Evolutionary conservation across 805 yeast species (phyloP).

Genomic region (Blastobotrys peoriensis): DNA sequence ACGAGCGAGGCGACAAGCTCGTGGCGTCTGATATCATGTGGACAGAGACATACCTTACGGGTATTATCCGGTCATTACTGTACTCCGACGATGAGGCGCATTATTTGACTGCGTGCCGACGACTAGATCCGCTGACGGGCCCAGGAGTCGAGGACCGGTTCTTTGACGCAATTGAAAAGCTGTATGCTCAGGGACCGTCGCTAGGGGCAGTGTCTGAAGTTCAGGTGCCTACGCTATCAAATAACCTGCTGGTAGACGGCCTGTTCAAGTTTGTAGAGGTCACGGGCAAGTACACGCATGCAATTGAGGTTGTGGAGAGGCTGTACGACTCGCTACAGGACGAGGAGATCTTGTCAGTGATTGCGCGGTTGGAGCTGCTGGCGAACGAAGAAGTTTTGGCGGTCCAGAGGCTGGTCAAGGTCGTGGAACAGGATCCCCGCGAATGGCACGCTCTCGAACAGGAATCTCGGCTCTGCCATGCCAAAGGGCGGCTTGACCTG

Average conservation of each 20-base stretch:
- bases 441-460: conserved; percentile 52
- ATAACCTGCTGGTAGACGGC: conserved; percentile 71
- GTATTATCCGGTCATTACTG: conserved; percentile 68
- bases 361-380: conserved; percentile 36
- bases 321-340: conserved; percentile 47
- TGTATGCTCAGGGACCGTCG: conserved; percentile 60
- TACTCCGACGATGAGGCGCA: conserved; percentile 75
- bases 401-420: conserved; percentile 37
- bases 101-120: conserved; percentile 77
- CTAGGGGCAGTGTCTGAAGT: conserved; percentile 63
- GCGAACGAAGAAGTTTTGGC: conserved; percentile 45
- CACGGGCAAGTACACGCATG: conserved; percentile 60
- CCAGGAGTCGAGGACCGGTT: conserved; percentile 47
- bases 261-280: conserved; percentile 57
- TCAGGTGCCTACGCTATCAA: conserved; percentile 57
- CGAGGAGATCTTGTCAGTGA: conserved; percentile 47
- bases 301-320: conserved; percentile 50
- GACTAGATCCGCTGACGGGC: conserved; percentile 64
- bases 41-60: conserved; percentile 53
- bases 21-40: conserved; percentile 26
- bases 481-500: conserved; percentile 45
- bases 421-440: conserved; percentile 41
- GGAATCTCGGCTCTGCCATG: conserved; percentile 59
- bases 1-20: conserved; percentile 35
- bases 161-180: conserved; percentile 55